phyloP scores from a whole-genome alignment of 1,139 yeast genomes.

The Blastobotrys malaysiensis region DNA sequence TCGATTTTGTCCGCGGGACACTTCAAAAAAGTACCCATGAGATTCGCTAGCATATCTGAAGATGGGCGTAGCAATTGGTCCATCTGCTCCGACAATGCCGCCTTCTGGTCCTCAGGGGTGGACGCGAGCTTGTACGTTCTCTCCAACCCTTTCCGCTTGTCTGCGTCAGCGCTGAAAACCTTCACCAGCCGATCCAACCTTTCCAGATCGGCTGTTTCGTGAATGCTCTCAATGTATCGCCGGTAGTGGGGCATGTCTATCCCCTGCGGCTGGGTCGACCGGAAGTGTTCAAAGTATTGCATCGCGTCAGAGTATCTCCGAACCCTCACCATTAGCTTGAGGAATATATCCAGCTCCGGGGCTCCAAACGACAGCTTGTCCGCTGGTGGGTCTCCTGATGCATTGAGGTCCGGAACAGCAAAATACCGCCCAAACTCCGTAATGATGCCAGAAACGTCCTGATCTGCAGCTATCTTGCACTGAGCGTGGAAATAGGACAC shows the following conservation, averaged over 20 bases:
- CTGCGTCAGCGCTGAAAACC: not conserved
- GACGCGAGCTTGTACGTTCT: not conserved
- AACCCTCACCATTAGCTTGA: not conserved
- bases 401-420: constrained; percentile 5
- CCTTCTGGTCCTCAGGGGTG: not conserved
- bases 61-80: constrained; percentile 7
- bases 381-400: not conserved
- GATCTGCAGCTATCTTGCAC: not conserved
- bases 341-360: constrained; percentile 8
- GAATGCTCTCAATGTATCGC: constrained; percentile 10
- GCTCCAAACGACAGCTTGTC: constrained; percentile 1
- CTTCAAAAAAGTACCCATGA: constrained; percentile 13
- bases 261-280: not conserved
- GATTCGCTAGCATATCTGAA: constrained; percentile 14
- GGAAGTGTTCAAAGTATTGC: constrained; percentile 6
- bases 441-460: not conserved
- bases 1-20: constrained; percentile 5
- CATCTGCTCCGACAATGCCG: not conserved
- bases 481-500: constrained; percentile 14
- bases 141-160: not conserved
- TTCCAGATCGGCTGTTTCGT: constrained; percentile 7
- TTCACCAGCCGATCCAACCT: constrained; percentile 5
- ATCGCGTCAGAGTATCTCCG: constrained; percentile 6
- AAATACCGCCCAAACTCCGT: not conserved
- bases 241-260: constrained; percentile 13